These are phyloP conservation scores for Chrysanthemum seticuspe DNA, from an alignment of 129 eudicot genomes.

Conservation along the genomic window DNA sequence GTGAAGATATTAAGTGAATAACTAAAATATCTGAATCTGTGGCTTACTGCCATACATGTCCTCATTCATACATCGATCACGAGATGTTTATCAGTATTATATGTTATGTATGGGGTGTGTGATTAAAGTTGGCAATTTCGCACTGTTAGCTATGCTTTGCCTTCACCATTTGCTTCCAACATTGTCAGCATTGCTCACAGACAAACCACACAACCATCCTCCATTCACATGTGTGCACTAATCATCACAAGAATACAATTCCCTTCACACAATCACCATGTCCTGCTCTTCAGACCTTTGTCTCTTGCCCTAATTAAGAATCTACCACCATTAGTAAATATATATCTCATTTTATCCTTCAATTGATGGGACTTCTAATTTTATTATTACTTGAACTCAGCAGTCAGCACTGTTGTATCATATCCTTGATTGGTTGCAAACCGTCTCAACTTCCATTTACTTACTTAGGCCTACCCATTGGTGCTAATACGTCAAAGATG, in stretches of 20 bases:
- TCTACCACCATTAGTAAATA: slow-evolving; percentile 1
- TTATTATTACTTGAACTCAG: too few species aligned
- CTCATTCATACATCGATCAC: slow-evolving; percentile 16
- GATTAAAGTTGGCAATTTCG: slow-evolving; percentile 23
- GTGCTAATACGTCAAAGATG: too few species aligned
- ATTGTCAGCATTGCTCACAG: slow-evolving; percentile 44
- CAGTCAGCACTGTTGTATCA: too few species aligned
- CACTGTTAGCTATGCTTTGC: slow-evolving; percentile 25
- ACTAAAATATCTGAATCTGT: background rate
- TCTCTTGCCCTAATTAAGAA: slow-evolving; percentile 4
- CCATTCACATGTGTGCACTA: slow-evolving; percentile 55
- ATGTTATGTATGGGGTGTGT: slow-evolving; percentile 13
- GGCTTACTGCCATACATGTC: background rate
- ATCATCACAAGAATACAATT: slow-evolving; percentile 52
- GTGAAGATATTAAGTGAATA: background rate
- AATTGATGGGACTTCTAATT: background rate
- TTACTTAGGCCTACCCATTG: too few species aligned
- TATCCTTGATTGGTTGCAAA: too few species aligned
- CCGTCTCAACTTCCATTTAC: too few species aligned
- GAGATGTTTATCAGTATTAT: slow-evolving; percentile 20
- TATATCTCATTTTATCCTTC: background rate
- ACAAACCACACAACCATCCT: slow-evolving; percentile 38
- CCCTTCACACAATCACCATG: slow-evolving; percentile 46
- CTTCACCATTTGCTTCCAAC: slow-evolving; percentile 37
- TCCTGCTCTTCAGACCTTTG: slow-evolving; percentile 28